Evolutionary conservation across 2,329 filamentous ascomycete genomes (phyloP), one percentile per base, ranked within the genome.

Genomic region (Xylaria sp.): DNA sequence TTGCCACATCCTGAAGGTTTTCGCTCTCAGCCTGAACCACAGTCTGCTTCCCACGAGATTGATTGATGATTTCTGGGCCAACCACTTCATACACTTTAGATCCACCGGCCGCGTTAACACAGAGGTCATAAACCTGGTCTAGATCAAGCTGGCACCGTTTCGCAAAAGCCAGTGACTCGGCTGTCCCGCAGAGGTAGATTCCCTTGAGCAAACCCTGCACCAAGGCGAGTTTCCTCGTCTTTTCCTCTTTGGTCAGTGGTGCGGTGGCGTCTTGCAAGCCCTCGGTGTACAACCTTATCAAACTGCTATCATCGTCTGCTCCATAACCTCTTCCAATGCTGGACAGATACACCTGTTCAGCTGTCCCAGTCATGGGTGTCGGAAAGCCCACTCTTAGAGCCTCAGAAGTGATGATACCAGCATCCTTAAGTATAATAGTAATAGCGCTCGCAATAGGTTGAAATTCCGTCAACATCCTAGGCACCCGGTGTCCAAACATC

Each of bases 391-490:
- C 80, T 51, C 87, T 81, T 23, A 89, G 83, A 0, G 89, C 89
- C 67, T 89, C 89, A 31, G 88, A 86, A 1, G 90, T 92, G 77
- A 92, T 91, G 79, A 92, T 92, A 59, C 87, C 84, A 76, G 83
- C 81, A 77, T 90, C 88, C 79, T 90, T 90, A 44, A 88, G 72
- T 69, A 90, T 89, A 72, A 90, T 90, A 37, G 84, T 85, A 58
- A 89, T 75, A 2, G 88, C 88, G 75, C 87, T 89, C 18, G 86
- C 87, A 44, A 89, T 78, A 0, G 88, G 88, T 70, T 84, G 80
- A 78, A 84, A 87, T 51, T 84, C 80, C 37, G 84, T 81, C 46
- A 90, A 74, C 78, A 90, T 87, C 52, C 88, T 81, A 28, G 86
- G 86, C 0, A 84, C 80, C 10, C 88, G 83, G 74, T 90, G 88